Conservation (phyloP, 257 asterid species). For the Solanum lycopersicoides region DNA sequence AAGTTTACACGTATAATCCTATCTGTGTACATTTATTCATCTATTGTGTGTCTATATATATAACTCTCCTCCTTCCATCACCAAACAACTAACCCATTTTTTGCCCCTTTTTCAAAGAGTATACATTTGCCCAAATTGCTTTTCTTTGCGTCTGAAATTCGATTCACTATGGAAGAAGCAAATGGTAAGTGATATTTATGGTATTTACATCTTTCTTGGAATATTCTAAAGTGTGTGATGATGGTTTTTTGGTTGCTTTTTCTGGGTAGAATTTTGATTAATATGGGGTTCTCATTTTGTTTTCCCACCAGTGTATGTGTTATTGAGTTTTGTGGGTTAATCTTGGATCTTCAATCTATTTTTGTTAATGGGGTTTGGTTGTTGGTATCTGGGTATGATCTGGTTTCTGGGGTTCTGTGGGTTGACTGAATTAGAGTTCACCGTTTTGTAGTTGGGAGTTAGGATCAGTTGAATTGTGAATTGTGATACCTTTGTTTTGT, state of each 20-base stretch:
- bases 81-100: background rate
- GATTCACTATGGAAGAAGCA: constrained; percentile 21
- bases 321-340: background rate
- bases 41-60: background rate
- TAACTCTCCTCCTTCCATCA: background rate
- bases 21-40: background rate
- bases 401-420: background rate
- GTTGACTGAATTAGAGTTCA: background rate
- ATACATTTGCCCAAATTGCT: background rate
- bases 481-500: background rate
- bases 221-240: background rate
- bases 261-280: background rate
- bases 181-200: constrained; percentile 9
- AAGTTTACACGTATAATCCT: background rate
- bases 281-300: background rate
- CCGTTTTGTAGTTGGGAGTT: background rate
- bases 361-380: background rate
- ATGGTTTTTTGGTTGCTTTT: background rate
- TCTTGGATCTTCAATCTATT: background rate
- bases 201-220: background rate
- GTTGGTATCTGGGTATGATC: background rate
- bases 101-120: background rate
- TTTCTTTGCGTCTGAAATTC: background rate
- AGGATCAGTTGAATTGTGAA: background rate
- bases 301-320: background rate